These are phyloP conservation scores for Adansonia madagascariensis DNA, from an alignment of 441 rosid genomes.

Conservation along the genomic window DNA sequence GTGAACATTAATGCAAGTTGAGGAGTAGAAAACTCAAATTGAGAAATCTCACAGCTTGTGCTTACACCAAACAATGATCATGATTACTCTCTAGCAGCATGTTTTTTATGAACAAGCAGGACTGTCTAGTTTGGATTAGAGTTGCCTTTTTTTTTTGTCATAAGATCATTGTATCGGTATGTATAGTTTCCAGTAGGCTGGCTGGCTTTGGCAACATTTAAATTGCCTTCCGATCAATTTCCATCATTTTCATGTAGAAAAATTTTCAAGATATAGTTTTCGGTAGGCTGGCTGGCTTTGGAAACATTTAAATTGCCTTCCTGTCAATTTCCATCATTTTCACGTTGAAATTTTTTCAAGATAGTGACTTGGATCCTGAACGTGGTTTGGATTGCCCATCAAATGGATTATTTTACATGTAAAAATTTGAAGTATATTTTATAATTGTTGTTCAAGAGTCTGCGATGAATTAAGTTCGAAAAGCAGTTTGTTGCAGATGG, in stretches of 20 bases:
- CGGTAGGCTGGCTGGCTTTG: slow-evolving; percentile 30
- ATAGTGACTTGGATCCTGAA: slow-evolving; percentile 26
- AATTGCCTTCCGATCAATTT: too few relatives aligned
- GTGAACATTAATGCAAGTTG: not conserved
- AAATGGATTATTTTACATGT: slow-evolving; percentile 31
- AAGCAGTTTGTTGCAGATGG: not conserved
- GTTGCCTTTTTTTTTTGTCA: slow-evolving; percentile 25
- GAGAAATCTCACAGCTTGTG: not conserved
- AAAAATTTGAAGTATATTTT: slow-evolving; percentile 25
- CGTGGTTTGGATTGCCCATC: slow-evolving; percentile 31
- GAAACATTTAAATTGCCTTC: not conserved
- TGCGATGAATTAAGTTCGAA: slow-evolving; percentile 11
- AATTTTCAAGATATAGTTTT: slow-evolving; percentile 24
- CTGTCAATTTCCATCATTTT: slow-evolving; percentile 2
- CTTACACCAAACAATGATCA: not conserved
- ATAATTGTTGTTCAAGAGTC: slow-evolving; percentile 20
- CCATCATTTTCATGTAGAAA: too few relatives aligned
- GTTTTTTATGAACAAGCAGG: not conserved
- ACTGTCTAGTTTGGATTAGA: not conserved
- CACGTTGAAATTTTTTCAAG: slow-evolving; percentile 24
- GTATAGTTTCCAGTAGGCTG: not conserved
- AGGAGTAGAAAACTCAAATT: not conserved
- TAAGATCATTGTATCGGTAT: slow-evolving; percentile 1
- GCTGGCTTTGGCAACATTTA: too few relatives aligned
- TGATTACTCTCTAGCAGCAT: not conserved